Evolutionary conservation across 1,284 basidiomycete genomes (phyloP).

Genomic region (Microbotryum saponariae): DNA sequence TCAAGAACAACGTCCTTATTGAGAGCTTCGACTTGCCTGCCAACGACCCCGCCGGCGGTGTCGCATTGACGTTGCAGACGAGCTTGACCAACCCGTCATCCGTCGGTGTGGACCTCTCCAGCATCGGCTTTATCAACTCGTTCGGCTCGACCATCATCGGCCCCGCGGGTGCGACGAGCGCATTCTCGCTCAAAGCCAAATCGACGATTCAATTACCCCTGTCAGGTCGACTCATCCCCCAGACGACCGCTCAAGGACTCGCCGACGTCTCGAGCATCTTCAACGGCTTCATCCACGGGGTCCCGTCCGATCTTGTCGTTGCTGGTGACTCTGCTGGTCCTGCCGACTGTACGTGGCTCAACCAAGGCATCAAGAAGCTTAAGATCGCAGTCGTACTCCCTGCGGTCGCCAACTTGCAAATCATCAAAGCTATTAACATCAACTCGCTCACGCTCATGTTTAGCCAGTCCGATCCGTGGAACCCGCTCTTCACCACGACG

Average conservation of each 20-base stretch:
- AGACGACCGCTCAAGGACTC: constrained; percentile 52
- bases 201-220: constrained; percentile 54
- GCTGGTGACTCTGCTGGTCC: constrained; percentile 59
- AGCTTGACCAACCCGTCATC: constrained; percentile 63
- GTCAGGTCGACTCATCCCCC: constrained; percentile 59
- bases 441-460: constrained; percentile 60
- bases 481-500: constrained; percentile 55
- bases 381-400: constrained; percentile 56
- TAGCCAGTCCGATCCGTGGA: constrained; percentile 51
- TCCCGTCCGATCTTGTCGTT: constrained; percentile 56
- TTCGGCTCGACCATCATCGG: constrained; percentile 54
- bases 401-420: constrained; percentile 54
- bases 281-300: constrained; percentile 64
- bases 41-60: constrained; percentile 67
- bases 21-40: constrained; percentile 63
- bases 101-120: constrained; percentile 61
- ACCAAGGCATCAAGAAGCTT: constrained; percentile 64
- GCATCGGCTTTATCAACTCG: constrained; percentile 57
- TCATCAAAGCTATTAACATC: constrained; percentile 60
- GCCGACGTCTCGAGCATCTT: constrained; percentile 58
- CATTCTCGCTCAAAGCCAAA: constrained; percentile 54
- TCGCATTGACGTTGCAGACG: constrained; percentile 59
- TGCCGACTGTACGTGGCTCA: constrained; percentile 59
- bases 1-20: constrained; percentile 58
- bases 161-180: constrained; percentile 49